phyloP scores from a whole-genome alignment of 495 filamentous ascomycete genomes.

The Penicillium dipodomyicola region DNA sequence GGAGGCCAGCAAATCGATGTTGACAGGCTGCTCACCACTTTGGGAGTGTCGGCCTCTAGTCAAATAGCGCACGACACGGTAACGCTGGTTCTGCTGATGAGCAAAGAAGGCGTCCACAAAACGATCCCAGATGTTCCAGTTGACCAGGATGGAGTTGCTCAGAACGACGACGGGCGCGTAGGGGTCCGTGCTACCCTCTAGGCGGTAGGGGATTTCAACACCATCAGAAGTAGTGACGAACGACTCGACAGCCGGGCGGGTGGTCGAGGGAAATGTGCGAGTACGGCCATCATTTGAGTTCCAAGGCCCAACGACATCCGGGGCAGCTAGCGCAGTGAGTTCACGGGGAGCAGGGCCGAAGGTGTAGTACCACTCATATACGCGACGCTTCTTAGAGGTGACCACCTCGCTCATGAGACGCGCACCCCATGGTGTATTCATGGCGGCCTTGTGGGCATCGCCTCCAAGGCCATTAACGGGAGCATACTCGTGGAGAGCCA shows the following conservation, averaged over 20 bases:
- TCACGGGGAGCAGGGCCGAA: constrained; percentile 74
- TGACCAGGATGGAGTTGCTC: constrained; percentile 71
- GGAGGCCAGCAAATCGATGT: constrained; percentile 61
- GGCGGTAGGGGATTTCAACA: constrained; percentile 62
- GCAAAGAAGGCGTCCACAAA: constrained; percentile 62
- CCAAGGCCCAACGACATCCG: constrained; percentile 40
- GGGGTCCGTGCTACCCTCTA: constrained; percentile 68
- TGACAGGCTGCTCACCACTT: constrained; percentile 48
- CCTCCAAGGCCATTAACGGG: constrained; percentile 62
- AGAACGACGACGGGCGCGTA: constrained; percentile 67
- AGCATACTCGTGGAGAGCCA: constrained; percentile 70
- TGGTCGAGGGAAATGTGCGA: constrained; percentile 49
- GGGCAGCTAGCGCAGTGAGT: constrained; percentile 45
- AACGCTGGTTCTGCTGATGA: constrained; percentile 54
- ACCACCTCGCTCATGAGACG: constrained; percentile 57
- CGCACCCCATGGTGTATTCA: constrained; percentile 54
- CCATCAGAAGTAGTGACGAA: constrained; percentile 66
- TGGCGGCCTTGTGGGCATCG: constrained; percentile 59
- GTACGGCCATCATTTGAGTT: constrained; percentile 55
- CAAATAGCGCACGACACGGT: constrained; percentile 70
- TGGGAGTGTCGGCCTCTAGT: constrained; percentile 57
- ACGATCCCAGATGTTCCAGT: constrained; percentile 72
- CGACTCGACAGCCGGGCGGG: constrained; percentile 57
- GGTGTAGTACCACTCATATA: constrained; percentile 71
- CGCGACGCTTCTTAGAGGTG: constrained; percentile 51